Base-by-base conservation (phyloP, 2,329 filamentous ascomycete genomes). In the Coccinonectria pachysandricola region DNA sequence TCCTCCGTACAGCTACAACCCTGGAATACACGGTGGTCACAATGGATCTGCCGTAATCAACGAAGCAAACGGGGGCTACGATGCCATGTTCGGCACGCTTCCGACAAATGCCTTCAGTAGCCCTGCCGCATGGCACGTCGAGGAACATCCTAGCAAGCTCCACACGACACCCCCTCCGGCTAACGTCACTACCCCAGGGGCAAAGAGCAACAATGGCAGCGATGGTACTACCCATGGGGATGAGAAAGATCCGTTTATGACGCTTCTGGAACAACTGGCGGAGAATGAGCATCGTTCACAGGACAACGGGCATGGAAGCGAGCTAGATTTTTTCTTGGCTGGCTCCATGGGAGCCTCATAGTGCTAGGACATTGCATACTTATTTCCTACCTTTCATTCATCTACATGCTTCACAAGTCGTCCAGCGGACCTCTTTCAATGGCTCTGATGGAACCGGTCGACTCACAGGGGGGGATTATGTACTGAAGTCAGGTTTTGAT, bases 161-260 rank as follows among this genome's bases (percentile, higher is more conserved):
- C 36, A 36, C 7, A 25, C 37, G 8, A 30, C 36, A 10, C 41
- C 43, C 23, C 36, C 40, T 6, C 41, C 38, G 8, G 41, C 27
- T 5, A 26, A 37, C 26, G 34, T 38, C 10, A 33, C 48, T 3
- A 63, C 62, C 23, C 66, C 69, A 0, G 65, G 60, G 2, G 59
- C 48, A 2, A 57, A 58, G 36, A 72, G 67, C 46, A 61, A 62
- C 28, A 61, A 61, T 21, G 64, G 59, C 7, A 68, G 64, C 31
- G 62, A 62, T 1, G 64, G 57, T 2, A 65, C 64, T 2, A 60
- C 53, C 0, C 49, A 59, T 3, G 62, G 59, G 3, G 68, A 76
- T 12, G 82, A 88, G 39, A 86, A 82, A 42, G 84, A 91, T 46
- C 82, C 83, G 1, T 91, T 92, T 46, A 54, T 91, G 20, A 81